phyloP scores from a whole-genome alignment of 768 basidiomycete species.

The Mycena sanguinolenta region DNA sequence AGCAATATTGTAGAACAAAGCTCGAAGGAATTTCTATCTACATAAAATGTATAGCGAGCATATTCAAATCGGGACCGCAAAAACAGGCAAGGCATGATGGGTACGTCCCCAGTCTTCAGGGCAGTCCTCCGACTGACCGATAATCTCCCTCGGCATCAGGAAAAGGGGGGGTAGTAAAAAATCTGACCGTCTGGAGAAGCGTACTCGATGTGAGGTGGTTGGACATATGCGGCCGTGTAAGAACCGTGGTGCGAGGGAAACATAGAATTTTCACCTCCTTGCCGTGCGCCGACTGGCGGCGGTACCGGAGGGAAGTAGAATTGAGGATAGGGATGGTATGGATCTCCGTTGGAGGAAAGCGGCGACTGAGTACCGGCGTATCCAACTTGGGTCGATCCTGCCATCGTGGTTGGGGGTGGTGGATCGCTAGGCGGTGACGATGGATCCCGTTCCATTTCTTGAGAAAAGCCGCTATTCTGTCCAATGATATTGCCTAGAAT shows the following conservation, averaged over 20 bases:
- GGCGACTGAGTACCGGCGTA: slow-evolving; percentile 10
- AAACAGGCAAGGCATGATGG: background rate
- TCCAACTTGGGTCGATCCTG: background rate
- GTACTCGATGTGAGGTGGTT: slow-evolving; percentile 1
- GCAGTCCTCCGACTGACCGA: background rate
- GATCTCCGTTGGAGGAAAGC: background rate
- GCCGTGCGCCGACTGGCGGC: background rate
- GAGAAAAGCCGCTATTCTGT: background rate
- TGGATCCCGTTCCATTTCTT: background rate
- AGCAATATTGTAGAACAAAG: too few relatives aligned
- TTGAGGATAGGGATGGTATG: background rate
- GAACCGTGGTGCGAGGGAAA: background rate
- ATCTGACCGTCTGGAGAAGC: background rate
- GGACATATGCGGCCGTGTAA: slow-evolving; percentile 9
- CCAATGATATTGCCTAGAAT: slow-evolving; percentile 17
- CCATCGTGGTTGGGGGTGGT: background rate
- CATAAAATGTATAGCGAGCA: too few relatives aligned
- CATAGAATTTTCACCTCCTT: background rate
- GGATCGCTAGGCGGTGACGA: background rate
- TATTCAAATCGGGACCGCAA: too few relatives aligned
- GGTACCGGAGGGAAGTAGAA: slow-evolving; percentile 17
- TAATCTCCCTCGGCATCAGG: too few relatives aligned
- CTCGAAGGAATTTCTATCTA: too few relatives aligned
- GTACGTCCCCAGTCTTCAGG: background rate
- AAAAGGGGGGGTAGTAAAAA: too few relatives aligned